Evolutionary conservation across 139 green algal species (phyloP), one percentile per base, ranked within the genome.

Genomic region (Nannochloris sp.): DNA sequence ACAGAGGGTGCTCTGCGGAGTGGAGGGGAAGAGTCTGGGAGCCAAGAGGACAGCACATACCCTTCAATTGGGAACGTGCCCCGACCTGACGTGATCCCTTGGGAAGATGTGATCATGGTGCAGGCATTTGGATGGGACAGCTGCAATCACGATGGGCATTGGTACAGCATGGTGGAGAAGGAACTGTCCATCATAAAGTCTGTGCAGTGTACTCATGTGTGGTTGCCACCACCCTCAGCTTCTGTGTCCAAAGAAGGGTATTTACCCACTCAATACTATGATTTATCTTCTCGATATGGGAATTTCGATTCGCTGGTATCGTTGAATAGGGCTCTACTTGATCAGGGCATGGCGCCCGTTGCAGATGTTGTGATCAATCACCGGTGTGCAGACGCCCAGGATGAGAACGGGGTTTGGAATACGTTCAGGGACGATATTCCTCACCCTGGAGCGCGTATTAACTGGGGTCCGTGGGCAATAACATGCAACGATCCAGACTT

Each of bases 291-390:
- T 37, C 25, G 51, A 11, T 94, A 95, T 57, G 87, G 88, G 53
- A 69, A 50, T 60, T 49, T 85, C 61, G 73, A 68, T 72, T 87
- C 85, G 72, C 87, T 91, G 29, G 36, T 46, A 53, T 79, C 58
- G 60, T 85, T 79, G 60, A 84, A 94, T 31, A 40, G 25, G 1
- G 48, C 40, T 29, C 78, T 94, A 29, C 70, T 87, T 9, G 36
- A 83, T 56, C 70, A 65, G 4, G 69, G 77, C 61, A 82, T 96
- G 61, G 89, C 85, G 60, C 73, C 83, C 11, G 69, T 96, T 8
- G 88, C 86, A 6, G 90, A 97, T 68, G 89, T 96, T 46, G 89
- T 97, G 19, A 88, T 97, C 69, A 96, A 97, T 70, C 89, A 96
- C 74, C 68, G 87, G 23, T 90, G 83, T 57, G 83, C 83, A 19